Base-by-base conservation (phyloP, 83 land plant species). In the Diphasiastrum complanatum region DNA sequence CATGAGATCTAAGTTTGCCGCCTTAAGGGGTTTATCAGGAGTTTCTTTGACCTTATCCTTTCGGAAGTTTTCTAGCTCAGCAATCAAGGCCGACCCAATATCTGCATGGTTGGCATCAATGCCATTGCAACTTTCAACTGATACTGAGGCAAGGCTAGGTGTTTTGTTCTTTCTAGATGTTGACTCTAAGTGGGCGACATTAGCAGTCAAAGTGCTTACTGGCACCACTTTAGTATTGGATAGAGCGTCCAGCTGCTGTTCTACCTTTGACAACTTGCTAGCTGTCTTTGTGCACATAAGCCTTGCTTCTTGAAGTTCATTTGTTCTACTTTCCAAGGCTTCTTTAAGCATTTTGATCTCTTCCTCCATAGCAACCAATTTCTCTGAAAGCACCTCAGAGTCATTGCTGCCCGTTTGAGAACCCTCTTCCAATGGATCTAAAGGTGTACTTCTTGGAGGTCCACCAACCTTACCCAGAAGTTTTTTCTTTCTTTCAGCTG, bases 341-440 rank as follows among this genome's bases (percentile, higher is more conserved):
- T 70, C 70, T 45, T 70, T 70, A 27, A 70, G 69, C 69, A 64
- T 51, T 45, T 70, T 70, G 40, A 38, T 63, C 35, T 70, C 73
- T 40, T 70, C 70, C 41, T 70, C 73, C 61, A 70, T 63, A 22
- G 73, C 69, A 60, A 64, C 38, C 49, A 70, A 31, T 45, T 69
- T 48, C 25, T 63, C 73, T 1, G 68, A 41, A 30, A 70, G 5
- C 35, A 41, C 43, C n/a, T 64, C 48, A 1, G 35, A 48, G 35
- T 64, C 73, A 22, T 47, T 32, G 55, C 66, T 10, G 47, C 23
- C 28, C 27, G 29, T 5, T 49, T 47, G 20, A 43, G 20, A 45
- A 18, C 18, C 65, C 66, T 69, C n/a, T 16, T 36, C 54, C 14
- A 8, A 5, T 4, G 63, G 19, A n/a, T 60, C 55, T 27, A 16